Percentiles rank a stretch among this genome's conserved stretches.
These are phyloP conservation scores for Lepidium campestre DNA, from an alignment of 441 rosid species.

Conservation along the genomic window DNA sequence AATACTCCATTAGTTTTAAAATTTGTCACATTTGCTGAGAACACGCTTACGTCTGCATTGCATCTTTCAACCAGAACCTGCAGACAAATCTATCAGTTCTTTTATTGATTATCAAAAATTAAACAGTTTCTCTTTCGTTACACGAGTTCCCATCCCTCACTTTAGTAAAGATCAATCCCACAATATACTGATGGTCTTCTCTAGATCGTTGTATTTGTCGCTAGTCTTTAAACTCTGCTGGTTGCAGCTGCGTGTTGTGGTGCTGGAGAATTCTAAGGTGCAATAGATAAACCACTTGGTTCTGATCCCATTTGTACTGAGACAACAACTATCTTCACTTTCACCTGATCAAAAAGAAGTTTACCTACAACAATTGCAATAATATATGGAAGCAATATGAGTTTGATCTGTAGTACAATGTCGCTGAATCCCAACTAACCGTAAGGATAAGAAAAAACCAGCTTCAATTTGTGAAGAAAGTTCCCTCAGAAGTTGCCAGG, in stretches of 20 bases:
- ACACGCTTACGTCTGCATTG: neutral
- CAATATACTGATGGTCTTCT: neutral
- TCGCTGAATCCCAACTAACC: neutral
- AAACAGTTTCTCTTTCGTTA: neutral
- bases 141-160: neutral
- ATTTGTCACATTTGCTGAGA: no score
- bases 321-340: neutral
- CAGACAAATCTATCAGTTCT: neutral
- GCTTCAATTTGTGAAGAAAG: neutral
- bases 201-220: neutral
- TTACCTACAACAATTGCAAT: neutral
- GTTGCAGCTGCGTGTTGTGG: no score
- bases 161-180: neutral
- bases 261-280: neutral
- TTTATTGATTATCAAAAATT: neutral
- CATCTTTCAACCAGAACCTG: neutral
- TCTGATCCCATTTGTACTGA: neutral
- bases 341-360: neutral
- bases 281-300: neutral
- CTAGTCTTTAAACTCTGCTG: neutral
- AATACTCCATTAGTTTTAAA: no score
- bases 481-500: slow-evolving; percentile 31
- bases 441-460: neutral
- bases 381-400: neutral
- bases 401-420: neutral